Base-by-base conservation (phyloP, 1,284 basidiomycete genomes). In the Vanrija humicola region DNA sequence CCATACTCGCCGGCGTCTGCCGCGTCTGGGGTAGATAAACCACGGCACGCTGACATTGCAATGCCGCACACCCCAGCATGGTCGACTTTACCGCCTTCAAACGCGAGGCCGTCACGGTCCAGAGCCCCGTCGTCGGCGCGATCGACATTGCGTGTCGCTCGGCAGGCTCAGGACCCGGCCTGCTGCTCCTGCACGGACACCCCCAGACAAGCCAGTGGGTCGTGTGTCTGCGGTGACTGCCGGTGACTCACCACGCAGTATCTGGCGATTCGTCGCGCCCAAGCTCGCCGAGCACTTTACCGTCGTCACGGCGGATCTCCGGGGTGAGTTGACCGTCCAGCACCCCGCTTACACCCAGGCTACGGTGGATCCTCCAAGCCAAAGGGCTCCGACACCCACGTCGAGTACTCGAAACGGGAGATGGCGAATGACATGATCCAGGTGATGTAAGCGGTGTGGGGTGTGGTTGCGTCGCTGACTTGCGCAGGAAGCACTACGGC, bases 141-240 rank as follows among this genome's bases (percentile, higher is more conserved):
- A 12, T 29, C 28, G 28, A 29, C 28, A 29, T 29, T 12, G 28
- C 28, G 3, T 8, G 8, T 7, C 28, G 28, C 28, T 29, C 28
- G 28, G 28, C 28, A 7, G 28, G 28, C 28, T 29, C 28, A 2
- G 28, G 28, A 29, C 28, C 28, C 28, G 28, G 28, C 10, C 54
- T 78, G 6, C 52, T 78, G 29, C 55, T 78, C 21, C 54, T 77
- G 2, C 76, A 78, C 55, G 76, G 76, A 2, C 71, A 75, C 59
- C 75, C 75, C 4, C 75, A 78, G 52, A 74, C 72, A 9, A 59
- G 57, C 45, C 58, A 64, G 67, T 66, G 43, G 48, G 65, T 58
- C 5, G 3, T 16, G n/a, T 44, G 34, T 10, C 16, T 7, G n/a
- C 55, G 47, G 50, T 23, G n/a, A n/a, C n/a, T n/a, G n/a, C n/a